phyloP scores from a whole-genome alignment of 495 filamentous ascomycete genomes.

The Penicillium cinerascens region DNA sequence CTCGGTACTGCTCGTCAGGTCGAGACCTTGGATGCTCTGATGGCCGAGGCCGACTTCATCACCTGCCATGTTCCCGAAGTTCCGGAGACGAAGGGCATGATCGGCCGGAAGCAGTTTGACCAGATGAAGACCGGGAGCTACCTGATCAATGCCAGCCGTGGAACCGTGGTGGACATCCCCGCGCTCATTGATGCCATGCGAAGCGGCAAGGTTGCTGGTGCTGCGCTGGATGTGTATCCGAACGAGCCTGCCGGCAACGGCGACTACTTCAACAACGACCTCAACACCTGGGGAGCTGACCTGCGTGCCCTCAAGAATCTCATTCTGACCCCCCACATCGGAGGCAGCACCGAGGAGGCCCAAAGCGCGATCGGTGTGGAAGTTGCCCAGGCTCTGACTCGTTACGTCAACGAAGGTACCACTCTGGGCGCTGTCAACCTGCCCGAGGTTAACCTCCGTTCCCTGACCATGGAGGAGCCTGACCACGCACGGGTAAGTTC shows the following conservation, averaged over 20 bases:
- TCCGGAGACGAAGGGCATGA: constrained; percentile 87
- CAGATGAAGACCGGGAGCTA: constrained; percentile 92
- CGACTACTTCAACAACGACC: constrained; percentile 82
- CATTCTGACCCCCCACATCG: constrained; percentile 94
- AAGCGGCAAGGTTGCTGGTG: constrained; percentile 84
- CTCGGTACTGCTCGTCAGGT: constrained; percentile 85
- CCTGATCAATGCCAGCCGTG: constrained; percentile 92
- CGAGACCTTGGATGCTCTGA: constrained; percentile 67
- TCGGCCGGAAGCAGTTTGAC: constrained; percentile 69
- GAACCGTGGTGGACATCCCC: constrained; percentile 90
- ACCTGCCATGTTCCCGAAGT: constrained; percentile 93
- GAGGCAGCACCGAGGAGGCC: constrained; percentile 95
- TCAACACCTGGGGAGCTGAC: constrained; percentile 85
- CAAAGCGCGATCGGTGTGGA: constrained; percentile 95
- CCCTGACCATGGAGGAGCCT: constrained; percentile 79
- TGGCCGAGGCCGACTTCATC: constrained; percentile 83
- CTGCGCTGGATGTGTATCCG: constrained; percentile 94
- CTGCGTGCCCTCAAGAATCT: constrained; percentile 84
- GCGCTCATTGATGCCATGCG: constrained; percentile 87
- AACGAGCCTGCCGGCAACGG: constrained; percentile 92
- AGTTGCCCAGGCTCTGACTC: constrained; percentile 79
- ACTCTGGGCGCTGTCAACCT: constrained; percentile 93
- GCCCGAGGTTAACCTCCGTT: constrained; percentile 87
- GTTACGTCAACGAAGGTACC: constrained; percentile 88
- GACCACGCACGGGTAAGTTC: constrained; percentile 72